A percentile compares a stretch with the other conserved stretches of the same genome.
These are phyloP conservation scores for Emergomyces orientalis DNA, from an alignment of 2,329 filamentous ascomycete genomes.

Conservation along the genomic window DNA sequence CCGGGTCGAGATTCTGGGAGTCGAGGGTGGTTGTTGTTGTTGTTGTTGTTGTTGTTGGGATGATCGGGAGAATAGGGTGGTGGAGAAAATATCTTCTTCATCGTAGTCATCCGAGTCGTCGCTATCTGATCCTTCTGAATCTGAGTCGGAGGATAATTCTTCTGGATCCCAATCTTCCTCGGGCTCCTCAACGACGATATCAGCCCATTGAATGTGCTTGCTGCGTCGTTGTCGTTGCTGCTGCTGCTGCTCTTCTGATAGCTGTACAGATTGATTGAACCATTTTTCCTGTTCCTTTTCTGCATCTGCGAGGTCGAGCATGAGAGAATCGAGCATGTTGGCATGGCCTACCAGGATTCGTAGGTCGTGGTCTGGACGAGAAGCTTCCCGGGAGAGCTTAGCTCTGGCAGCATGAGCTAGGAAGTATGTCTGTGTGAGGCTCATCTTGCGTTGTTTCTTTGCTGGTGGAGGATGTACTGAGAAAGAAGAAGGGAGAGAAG, in stretches of 20 bases:
- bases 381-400: constrained; percentile 91
- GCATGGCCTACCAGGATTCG: constrained; percentile 92
- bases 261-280: constrained; percentile 87
- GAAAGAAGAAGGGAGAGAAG: constrained; percentile 11
- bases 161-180: constrained; percentile 63
- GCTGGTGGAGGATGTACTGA: constrained; percentile 28
- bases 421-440: constrained; percentile 96
- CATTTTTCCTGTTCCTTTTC: constrained; percentile 92
- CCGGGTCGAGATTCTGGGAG: constrained; percentile 18
- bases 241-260: constrained; percentile 31
- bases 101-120: constrained; percentile 32
- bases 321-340: constrained; percentile 92
- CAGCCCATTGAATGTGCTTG: constrained; percentile 79
- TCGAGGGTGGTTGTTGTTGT: neutral
- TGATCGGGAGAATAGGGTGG: constrained; percentile 22
- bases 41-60: constrained; percentile 15
- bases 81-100: constrained; percentile 1
- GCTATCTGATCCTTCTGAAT: constrained; percentile 34
- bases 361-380: constrained; percentile 85
- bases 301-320: constrained; percentile 83
- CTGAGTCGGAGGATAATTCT: constrained; percentile 47
- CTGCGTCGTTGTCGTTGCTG: constrained; percentile 17
- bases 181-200: constrained; percentile 62
- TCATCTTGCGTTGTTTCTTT: constrained; percentile 72
- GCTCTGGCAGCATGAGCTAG: constrained; percentile 91